Evolutionary conservation across 352 stramenopile genomes (phyloP).

Genomic region (Peronospora farinosa): DNA sequence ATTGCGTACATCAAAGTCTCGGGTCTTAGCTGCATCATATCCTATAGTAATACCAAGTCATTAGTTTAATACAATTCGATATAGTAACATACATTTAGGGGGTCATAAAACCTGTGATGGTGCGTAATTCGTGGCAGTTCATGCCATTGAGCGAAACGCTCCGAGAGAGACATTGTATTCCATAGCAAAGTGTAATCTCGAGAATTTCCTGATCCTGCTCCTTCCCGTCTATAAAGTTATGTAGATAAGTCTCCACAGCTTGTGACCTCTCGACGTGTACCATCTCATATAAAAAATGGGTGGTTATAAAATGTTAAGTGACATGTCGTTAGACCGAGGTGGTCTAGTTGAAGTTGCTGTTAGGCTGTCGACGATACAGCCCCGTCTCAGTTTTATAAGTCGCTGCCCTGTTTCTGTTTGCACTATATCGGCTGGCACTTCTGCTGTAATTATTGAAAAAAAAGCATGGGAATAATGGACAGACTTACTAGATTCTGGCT

Average conservation of each 20-base stretch:
- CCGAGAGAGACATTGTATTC: slow-evolving; percentile 55
- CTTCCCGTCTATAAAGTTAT: slow-evolving; percentile 56
- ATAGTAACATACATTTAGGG: neutral
- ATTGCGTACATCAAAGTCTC: slow-evolving; percentile 65
- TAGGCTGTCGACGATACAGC: no score
- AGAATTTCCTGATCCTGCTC: slow-evolving; percentile 50
- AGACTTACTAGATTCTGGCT: no score
- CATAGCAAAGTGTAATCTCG: slow-evolving; percentile 67
- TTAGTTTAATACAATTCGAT: neutral
- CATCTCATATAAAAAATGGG: slow-evolving; percentile 8
- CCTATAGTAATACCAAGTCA: slow-evolving; percentile 16
- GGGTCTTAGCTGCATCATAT: slow-evolving; percentile 36
- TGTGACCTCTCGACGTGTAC: slow-evolving; percentile 17
- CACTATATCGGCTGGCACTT: no score
- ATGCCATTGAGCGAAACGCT: slow-evolving; percentile 62
- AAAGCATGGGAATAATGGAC: no score
- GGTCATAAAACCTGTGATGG: slow-evolving; percentile 39
- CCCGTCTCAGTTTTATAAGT: no score
- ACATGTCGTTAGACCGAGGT: no score
- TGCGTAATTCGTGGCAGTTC: slow-evolving; percentile 48
- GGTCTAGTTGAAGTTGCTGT: no score
- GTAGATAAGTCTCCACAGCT: slow-evolving; percentile 57
- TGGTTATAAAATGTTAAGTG: no score
- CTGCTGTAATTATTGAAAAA: no score
- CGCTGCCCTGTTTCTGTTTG: no score